These are phyloP conservation scores for Trametopsis cervina DNA, from an alignment of 768 basidiomycete genomes.

Conservation along the genomic window DNA sequence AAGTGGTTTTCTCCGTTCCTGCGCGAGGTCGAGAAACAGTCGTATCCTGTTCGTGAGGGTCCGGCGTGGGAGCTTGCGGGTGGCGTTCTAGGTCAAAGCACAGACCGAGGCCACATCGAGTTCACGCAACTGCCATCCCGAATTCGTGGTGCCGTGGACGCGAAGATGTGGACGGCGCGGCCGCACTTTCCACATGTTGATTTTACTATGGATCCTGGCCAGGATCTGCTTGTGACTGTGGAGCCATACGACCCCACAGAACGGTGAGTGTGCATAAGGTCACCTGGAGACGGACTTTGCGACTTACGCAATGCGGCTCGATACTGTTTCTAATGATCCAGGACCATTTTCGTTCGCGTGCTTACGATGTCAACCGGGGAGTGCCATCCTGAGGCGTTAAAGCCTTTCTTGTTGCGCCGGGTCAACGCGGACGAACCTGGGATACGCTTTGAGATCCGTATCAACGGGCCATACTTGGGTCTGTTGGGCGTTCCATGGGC, in stretches of 20 bases:
- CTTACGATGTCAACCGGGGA: conserved; percentile 3
- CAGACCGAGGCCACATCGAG: conserved; percentile 1
- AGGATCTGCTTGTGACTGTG: conserved; percentile 6
- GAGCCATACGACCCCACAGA: too few relatives aligned
- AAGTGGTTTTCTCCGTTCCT: not conserved
- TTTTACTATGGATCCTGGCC: conserved; percentile 12
- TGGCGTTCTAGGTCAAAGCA: conserved; percentile 8
- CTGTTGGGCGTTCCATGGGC: not conserved
- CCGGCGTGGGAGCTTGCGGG: conserved; percentile 13
- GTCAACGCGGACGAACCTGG: not conserved
- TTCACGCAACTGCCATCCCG: conserved; percentile 8
- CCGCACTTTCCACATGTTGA: conserved; percentile 4
- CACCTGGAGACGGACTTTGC: too few relatives aligned
- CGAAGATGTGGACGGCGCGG: conserved; percentile 2
- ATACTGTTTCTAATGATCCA: too few relatives aligned
- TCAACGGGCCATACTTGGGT: conserved; percentile 5
- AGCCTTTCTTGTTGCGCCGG: not conserved
- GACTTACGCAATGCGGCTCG: too few relatives aligned
- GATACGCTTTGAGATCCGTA: conserved; percentile 8
- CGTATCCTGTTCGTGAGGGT: not conserved
- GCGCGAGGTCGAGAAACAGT: not conserved
- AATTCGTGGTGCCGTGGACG: conserved; percentile 1
- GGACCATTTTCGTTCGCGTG: too few relatives aligned
- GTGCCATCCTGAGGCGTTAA: conserved; percentile 2
- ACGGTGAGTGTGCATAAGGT: too few relatives aligned